Conservation (phyloP, 805 yeast genomes). For the Lipomyces orientalis region DNA sequence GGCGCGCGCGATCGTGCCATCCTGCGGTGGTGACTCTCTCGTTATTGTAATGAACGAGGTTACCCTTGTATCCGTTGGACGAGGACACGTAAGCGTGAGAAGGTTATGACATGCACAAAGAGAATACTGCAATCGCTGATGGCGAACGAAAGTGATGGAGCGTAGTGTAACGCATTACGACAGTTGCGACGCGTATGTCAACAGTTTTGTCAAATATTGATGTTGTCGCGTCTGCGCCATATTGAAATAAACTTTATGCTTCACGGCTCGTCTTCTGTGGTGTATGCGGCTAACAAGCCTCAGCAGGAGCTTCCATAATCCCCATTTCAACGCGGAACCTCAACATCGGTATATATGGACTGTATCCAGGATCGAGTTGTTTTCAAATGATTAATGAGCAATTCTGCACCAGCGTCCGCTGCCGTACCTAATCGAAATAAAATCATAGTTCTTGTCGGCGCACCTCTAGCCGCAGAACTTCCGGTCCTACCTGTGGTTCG, state of each 20-base stretch:
- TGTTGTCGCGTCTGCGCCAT: not conserved
- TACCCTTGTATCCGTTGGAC: not conserved
- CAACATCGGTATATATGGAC: not conserved
- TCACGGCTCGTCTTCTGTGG: no score
- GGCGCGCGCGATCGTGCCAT: not conserved
- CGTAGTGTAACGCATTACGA: no score
- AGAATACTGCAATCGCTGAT: no score
- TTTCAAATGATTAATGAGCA: conserved; percentile 11
- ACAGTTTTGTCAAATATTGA: not conserved
- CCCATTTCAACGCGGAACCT: no score
- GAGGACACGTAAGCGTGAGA: not conserved
- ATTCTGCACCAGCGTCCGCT: not conserved
- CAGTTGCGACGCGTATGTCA: not conserved
- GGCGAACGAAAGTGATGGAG: no score
- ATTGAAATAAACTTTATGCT: not conserved
- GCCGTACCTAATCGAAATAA: not conserved
- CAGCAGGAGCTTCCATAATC: no score
- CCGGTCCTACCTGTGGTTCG: not conserved
- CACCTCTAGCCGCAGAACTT: conserved; percentile 11
- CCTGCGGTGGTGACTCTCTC: not conserved
- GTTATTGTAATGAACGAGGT: not conserved
- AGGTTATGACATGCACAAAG: not conserved
- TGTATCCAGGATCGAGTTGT: conserved; percentile 1
- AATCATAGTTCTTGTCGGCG: conserved; percentile 16
- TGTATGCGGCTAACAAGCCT: no score